Evolutionary conservation across 1,139 yeast species (phyloP), one percentile per base, ranked within the genome.

Genomic region (Magnusiomyces magnusii): DNA sequence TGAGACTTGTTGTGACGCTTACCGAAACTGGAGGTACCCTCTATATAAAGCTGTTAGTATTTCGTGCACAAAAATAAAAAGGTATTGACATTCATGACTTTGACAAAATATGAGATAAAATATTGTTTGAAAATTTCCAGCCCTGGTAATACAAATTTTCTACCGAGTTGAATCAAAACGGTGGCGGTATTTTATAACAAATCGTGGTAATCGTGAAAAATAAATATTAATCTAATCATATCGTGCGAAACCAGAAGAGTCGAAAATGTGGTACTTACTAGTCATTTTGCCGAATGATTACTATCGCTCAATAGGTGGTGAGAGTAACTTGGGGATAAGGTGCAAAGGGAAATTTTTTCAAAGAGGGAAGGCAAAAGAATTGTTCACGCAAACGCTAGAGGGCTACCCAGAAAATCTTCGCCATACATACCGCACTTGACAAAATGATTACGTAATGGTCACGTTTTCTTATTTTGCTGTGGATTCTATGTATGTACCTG

Each of bases 21-120:
- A 87, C 99, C 98, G 85, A 90, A 87, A 80, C 97, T 90, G 84
- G 98, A 96, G 81, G 99, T 93, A 90, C 99, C 99, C 92, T 93
- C 96, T 90, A 76, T 64, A 58, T 3, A 47, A 39, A 54, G 19
- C 44, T 39, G 44, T 39, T 39, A 39, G 44, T 19, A 39, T 39
- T 39, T n/a, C 19, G 19, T 15, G 3, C 10, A 15, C 10, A 39
- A 9, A 19, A 39, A 10, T 3, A 10, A 39, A 39, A 39, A 3
- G 44, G 13, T 31, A 31, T 31, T 31, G 36, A n/a, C n/a, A n/a
- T n/a, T n/a, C n/a, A n/a, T n/a, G n/a, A n/a, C n/a, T n/a, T n/a
- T n/a, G n/a, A n/a, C n/a, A n/a, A n/a, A n/a, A n/a, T n/a, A n/a
- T n/a, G n/a, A n/a, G 13, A 31, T 7, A 31, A 31, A 31, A 31